These are phyloP conservation scores for Microbotryomycetes sp. DNA, from an alignment of 1,284 basidiomycete genomes.

Conservation along the genomic window DNA sequence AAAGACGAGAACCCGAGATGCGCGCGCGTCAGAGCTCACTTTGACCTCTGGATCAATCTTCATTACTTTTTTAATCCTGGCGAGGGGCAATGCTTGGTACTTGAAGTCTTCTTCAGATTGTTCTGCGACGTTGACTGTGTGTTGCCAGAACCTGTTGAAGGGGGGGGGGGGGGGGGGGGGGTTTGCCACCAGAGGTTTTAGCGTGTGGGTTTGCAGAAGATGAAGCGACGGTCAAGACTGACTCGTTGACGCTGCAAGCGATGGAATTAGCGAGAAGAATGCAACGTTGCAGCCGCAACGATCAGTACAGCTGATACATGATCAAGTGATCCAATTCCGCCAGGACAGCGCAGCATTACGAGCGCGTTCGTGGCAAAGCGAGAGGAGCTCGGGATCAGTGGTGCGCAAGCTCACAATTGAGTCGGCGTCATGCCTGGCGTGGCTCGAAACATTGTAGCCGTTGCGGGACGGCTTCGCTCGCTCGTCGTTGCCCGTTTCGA, in stretches of 20 bases:
- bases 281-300: too few species aligned
- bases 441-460: background rate
- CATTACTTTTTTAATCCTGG: constrained; percentile 95
- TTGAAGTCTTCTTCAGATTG: constrained; percentile 73
- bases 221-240: background rate
- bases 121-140: constrained; percentile 69
- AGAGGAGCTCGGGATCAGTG: background rate
- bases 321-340: background rate
- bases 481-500: background rate
- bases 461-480: background rate
- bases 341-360: background rate
- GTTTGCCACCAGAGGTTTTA: background rate
- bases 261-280: too few species aligned
- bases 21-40: too few species aligned
- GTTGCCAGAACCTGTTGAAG: constrained; percentile 64
- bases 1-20: too few species aligned
- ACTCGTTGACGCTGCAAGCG: background rate
- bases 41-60: constrained; percentile 95
- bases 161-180: too few species aligned
- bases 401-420: background rate
- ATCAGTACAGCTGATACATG: too few species aligned
- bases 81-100: constrained; percentile 76
- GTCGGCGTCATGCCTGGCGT: background rate
- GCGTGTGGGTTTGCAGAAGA: background rate
- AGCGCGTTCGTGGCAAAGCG: background rate